phyloP scores from a whole-genome alignment of 352 stramenopile species.

The Pythium dissimile region DNA sequence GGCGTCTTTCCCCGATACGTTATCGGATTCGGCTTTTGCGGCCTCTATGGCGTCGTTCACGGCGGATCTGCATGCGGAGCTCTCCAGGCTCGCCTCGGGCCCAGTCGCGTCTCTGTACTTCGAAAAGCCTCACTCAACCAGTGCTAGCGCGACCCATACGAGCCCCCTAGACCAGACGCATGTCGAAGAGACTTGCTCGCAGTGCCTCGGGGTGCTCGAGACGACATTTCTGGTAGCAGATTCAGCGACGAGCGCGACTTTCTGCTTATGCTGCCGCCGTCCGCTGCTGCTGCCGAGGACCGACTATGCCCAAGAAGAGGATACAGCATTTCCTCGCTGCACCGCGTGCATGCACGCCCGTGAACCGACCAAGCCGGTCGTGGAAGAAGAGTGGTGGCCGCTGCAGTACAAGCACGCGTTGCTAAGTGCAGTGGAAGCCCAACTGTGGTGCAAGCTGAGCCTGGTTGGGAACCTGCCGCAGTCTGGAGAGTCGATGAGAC shows the following conservation, averaged over 20 bases:
- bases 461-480: slow-evolving; percentile 5
- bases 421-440: neutral
- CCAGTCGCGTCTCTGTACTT: slow-evolving; percentile 7
- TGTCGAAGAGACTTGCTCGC: neutral
- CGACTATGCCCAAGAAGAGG: slow-evolving; percentile 5
- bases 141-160: too few species aligned
- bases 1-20: neutral
- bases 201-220: slow-evolving; percentile 1
- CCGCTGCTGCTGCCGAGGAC: neutral
- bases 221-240: neutral
- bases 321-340: slow-evolving; percentile 2
- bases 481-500: slow-evolving; percentile 1
- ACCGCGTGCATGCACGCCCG: slow-evolving; percentile 1
- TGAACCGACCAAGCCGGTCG: neutral
- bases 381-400: slow-evolving; percentile 6
- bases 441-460: slow-evolving; percentile 8
- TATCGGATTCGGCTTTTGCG: slow-evolving; percentile 3
- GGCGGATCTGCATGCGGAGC: slow-evolving; percentile 3
- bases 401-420: slow-evolving; percentile 10
- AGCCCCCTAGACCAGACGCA: neutral
- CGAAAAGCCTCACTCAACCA: neutral
- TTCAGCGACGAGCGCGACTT: neutral
- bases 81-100: neutral
- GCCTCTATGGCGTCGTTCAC: slow-evolving; percentile 10
- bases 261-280: slow-evolving; percentile 1